Conservation (phyloP, 139 green algal species). For the Haematococcus lacustris region DNA sequence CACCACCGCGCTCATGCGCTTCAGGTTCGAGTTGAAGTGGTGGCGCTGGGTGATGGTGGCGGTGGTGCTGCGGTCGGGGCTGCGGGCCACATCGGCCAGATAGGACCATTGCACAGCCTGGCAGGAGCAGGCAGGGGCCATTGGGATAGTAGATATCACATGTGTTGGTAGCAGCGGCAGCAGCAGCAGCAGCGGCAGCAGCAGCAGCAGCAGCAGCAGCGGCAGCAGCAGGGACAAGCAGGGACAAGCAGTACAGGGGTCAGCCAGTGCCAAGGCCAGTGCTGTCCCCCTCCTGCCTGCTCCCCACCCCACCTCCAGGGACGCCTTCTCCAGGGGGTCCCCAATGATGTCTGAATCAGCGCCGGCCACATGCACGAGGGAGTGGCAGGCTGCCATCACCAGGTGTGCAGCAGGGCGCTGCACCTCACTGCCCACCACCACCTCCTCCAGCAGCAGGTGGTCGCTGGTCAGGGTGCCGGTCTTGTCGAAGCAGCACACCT, state of each 20-base stretch:
- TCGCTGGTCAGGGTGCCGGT: slow-evolving; percentile 95
- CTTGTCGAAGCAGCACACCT: slow-evolving; percentile 99
- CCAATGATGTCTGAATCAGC: slow-evolving; percentile 53
- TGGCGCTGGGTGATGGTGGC: slow-evolving; percentile 67
- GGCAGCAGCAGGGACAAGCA: too few relatives aligned
- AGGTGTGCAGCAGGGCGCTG: neutral
- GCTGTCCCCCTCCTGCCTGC: too few relatives aligned
- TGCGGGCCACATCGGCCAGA: slow-evolving; percentile 13
- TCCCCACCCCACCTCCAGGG: slow-evolving; percentile 43
- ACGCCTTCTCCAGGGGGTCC: slow-evolving; percentile 81
- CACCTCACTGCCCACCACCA: slow-evolving; percentile 22
- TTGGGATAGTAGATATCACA: too few relatives aligned
- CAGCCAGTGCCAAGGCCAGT: too few relatives aligned
- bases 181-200: too few relatives aligned
- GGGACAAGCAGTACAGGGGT: too few relatives aligned
- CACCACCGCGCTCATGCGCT: slow-evolving; percentile 83
- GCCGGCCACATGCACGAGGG: slow-evolving; percentile 61
- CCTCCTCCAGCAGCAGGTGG: slow-evolving; percentile 77
- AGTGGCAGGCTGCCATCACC: slow-evolving; percentile 79
- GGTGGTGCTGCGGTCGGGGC: slow-evolving; percentile 25
- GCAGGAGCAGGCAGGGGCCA: too few relatives aligned
- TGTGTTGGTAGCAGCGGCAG: too few relatives aligned
- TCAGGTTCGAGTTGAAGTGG: slow-evolving; percentile 87
- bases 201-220: too few relatives aligned
- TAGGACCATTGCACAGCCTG: slow-evolving; percentile 54